A percentile compares a stretch with the other conserved stretches of the same genome.
Conservation (phyloP, 176 grass and related monocot genomes). For the Raddia distichophylla region DNA sequence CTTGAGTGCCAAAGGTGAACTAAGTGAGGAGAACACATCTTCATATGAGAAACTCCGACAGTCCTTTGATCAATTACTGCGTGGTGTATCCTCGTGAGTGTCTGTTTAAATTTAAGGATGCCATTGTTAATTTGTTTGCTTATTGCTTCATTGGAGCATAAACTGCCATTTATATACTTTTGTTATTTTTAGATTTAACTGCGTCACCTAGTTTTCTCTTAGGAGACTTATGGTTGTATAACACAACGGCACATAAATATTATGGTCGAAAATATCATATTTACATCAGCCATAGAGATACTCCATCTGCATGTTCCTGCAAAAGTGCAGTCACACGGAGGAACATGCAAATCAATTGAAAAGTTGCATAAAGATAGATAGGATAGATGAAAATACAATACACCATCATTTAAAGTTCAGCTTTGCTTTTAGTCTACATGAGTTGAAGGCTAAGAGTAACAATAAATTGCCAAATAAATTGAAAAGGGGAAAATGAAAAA, state of each 20-base stretch:
- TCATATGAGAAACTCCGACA: conserved; percentile 79
- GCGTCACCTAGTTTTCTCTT: conserved; percentile 13
- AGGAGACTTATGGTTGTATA: conserved; percentile 16
- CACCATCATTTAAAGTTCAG: neutral
- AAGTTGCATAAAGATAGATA: neutral
- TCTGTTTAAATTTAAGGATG: neutral
- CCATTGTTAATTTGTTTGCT: neutral
- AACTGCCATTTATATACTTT: neutral
- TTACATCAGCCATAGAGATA: conserved; percentile 11
- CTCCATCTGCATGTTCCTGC: neutral
- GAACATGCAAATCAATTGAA: neutral
- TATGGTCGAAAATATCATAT: conserved; percentile 4
- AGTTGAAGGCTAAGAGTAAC: neutral
- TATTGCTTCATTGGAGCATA: neutral
- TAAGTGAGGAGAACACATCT: conserved; percentile 74
- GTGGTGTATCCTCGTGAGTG: conserved; percentile 66
- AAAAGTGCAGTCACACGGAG: neutral
- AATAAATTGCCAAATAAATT: no score
- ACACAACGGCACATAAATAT: conserved; percentile 2
- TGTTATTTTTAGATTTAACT: conserved; percentile 26
- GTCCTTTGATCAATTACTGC: conserved; percentile 71
- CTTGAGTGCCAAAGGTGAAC: conserved; percentile 89
- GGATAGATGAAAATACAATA: neutral
- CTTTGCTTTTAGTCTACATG: neutral
- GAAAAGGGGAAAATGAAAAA: neutral